Conservation (phyloP, 345 rosid genomes). For the Salix purpurea region DNA sequence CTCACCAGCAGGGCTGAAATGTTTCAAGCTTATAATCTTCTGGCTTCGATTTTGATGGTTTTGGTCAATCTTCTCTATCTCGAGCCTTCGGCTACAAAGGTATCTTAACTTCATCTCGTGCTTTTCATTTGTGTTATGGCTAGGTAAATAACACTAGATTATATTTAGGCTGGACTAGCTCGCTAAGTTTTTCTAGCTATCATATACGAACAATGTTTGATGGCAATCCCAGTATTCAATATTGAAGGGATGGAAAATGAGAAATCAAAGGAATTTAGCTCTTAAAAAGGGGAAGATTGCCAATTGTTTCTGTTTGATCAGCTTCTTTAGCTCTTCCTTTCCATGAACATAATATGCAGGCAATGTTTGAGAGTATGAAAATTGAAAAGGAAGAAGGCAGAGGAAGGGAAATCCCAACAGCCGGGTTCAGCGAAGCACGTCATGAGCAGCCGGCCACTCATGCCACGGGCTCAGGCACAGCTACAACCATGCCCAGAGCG, state of each 20-base stretch:
- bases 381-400: constrained; percentile 77
- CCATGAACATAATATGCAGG: constrained; percentile 24
- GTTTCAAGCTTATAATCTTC: constrained; percentile 53
- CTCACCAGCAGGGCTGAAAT: constrained; percentile 35
- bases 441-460: background rate
- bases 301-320: background rate
- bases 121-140: too few relatives aligned
- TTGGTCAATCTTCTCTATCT: constrained; percentile 46
- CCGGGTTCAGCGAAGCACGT: constrained; percentile 2
- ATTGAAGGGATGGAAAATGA: too few relatives aligned
- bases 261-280: too few relatives aligned
- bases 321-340: background rate
- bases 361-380: constrained; percentile 68
- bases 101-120: constrained; percentile 1
- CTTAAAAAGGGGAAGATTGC: too few relatives aligned
- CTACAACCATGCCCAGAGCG: background rate
- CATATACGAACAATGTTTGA: too few relatives aligned
- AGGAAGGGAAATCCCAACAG: constrained; percentile 36
- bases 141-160: too few relatives aligned
- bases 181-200: too few relatives aligned
- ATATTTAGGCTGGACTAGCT: too few relatives aligned
- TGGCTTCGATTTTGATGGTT: constrained; percentile 42
- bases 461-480: background rate
- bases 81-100: constrained; percentile 81
- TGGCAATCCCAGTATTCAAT: too few relatives aligned